These are phyloP conservation scores for Boletus subparvulus DNA, from an alignment of 768 basidiomycete species.

Conservation along the genomic window DNA sequence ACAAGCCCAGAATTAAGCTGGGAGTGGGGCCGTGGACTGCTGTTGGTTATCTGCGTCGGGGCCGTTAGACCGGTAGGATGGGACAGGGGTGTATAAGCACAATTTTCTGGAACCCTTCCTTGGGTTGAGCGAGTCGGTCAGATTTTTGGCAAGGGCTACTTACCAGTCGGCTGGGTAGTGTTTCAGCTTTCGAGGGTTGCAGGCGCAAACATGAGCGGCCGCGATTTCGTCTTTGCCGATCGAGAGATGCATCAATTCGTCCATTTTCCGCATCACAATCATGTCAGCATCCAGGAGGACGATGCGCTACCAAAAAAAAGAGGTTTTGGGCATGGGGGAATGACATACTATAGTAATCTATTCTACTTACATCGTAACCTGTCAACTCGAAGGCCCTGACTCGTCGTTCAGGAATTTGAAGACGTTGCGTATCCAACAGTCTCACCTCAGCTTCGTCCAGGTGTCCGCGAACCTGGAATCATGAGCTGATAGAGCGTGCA, in stretches of 20 bases:
- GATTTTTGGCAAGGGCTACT: slow-evolving; percentile 12
- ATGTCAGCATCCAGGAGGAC: slow-evolving; percentile 89
- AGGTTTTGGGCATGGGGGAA: not conserved
- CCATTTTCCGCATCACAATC: slow-evolving; percentile 82
- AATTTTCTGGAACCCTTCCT: slow-evolving; percentile 87
- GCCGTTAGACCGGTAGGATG: slow-evolving; percentile 48
- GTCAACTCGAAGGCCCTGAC: slow-evolving; percentile 57
- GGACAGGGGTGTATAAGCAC: slow-evolving; percentile 63
- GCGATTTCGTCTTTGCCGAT: slow-evolving; percentile 75
- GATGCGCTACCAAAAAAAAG: slow-evolving; percentile 50
- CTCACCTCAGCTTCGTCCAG: slow-evolving; percentile 60
- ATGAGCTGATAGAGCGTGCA: slow-evolving; percentile 32
- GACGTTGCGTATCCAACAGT: slow-evolving; percentile 1
- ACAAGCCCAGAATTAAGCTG: slow-evolving; percentile 91
- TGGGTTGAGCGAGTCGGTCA: not conserved
- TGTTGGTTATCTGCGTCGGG: slow-evolving; percentile 39
- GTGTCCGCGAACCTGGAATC: slow-evolving; percentile 59
- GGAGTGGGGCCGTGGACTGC: slow-evolving; percentile 70
- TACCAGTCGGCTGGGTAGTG: slow-evolving; percentile 93
- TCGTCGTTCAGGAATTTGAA: slow-evolving; percentile 22
- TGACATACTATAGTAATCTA: not conserved
- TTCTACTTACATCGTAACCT: slow-evolving; percentile 59
- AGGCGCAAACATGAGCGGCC: slow-evolving; percentile 87
- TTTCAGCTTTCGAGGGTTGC: slow-evolving; percentile 80
- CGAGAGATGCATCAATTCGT: slow-evolving; percentile 57